Conservation (phyloP, 2,329 filamentous ascomycete species). For the Aspergillus caelatus region DNA sequence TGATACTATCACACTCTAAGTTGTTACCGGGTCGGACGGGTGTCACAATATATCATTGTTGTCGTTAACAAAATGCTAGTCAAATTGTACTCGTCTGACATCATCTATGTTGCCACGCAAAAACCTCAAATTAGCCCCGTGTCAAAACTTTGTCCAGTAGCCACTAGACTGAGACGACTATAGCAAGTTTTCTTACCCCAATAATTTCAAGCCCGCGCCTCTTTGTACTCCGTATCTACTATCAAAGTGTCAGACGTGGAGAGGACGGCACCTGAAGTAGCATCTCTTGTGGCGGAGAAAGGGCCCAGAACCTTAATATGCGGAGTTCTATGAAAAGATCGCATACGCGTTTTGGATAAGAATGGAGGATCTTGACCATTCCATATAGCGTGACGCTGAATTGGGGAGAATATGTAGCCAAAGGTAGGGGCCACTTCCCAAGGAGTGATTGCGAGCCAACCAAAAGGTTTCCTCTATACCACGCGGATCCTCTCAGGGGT, state of each 20-base stretch:
- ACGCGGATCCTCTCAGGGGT: not conserved
- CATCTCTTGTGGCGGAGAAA: too few species aligned
- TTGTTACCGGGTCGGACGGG: not conserved
- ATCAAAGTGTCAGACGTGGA: not conserved
- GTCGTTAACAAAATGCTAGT: too few species aligned
- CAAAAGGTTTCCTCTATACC: not conserved
- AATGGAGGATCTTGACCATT: not conserved
- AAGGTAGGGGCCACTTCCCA: not conserved
- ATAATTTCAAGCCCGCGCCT: not conserved
- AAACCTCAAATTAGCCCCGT: too few species aligned
- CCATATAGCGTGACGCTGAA: too few species aligned
- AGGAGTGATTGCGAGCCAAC: not conserved
- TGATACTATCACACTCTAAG: not conserved
- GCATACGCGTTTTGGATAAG: too few species aligned
- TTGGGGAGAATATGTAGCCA: too few species aligned
- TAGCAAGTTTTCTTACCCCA: not conserved
- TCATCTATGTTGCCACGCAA: too few species aligned
- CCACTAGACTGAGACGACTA: too few species aligned
- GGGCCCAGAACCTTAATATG: too few species aligned
- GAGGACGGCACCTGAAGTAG: not conserved
- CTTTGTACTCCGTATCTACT: not conserved
- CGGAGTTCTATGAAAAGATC: too few species aligned
- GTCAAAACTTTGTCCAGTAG: too few species aligned
- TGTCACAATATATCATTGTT: not conserved
- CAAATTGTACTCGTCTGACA: too few species aligned